Evolutionary conservation across 129 eudicot species (phyloP), one percentile per base, ranked within the genome.

Genomic region (Ambrosia artemisiifolia): DNA sequence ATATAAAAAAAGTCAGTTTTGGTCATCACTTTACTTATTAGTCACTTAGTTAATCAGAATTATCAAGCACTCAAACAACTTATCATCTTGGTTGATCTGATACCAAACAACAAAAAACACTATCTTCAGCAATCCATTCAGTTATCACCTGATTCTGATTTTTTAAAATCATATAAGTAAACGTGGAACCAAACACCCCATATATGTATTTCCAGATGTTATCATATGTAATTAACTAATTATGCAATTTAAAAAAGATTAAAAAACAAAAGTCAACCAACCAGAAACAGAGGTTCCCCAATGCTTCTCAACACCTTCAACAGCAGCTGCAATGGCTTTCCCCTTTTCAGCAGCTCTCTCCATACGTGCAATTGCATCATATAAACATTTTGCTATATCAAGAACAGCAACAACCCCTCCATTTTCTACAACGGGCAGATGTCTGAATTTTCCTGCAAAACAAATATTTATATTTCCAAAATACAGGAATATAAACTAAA

Each of bases 271-370:
- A 11, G 43, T 81, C 57, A 38, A 81, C 84, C 69, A 69, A 95
- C 99, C 97, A 75, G 97, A 80, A 44, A 43, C 84, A 53, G 97
- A 79, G 38, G 96, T 63, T 7, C 99, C 99, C 99, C 96, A 88
- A 80, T 85, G 88, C 75, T 85, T 95, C 68, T 95, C 99, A 71
- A 95, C 99, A 51, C 99, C 99, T 85, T 95, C 99, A 86, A 90
- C 97, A 63, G 99, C 99, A 74, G 99, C 97, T 3, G 92, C 99
- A 36, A 95, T 95, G 57, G 99, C 99, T 83, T 95, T 95, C 47
- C 99, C 99, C 79, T 95, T 95, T 78, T 90, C 99, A 64, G 99
- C 96, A 54, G 97, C 99, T 85, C 96, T 80, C 55, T 95, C 99
- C 96, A 95, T 82, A 53, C 99, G 91, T 24, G 99, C 96, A 47